These are phyloP conservation scores for Euphorbia peplus DNA, from an alignment of 345 rosid species.

Conservation along the genomic window DNA sequence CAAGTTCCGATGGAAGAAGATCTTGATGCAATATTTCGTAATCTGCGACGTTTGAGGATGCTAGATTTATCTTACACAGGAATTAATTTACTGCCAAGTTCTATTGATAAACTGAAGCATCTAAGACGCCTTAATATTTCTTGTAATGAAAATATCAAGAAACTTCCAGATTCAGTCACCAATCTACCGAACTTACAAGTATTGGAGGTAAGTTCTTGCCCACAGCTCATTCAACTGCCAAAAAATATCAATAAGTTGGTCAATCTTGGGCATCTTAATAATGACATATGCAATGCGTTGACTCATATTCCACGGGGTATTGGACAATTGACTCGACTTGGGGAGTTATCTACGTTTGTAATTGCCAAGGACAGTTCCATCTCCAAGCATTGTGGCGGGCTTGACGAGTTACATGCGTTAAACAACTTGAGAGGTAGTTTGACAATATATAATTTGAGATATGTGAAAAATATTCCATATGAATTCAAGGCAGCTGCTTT, in stretches of 20 bases:
- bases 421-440: constrained; percentile 8
- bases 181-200: constrained; percentile 18
- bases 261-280: neutral
- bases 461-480: neutral
- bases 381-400: neutral
- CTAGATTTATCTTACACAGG: neutral
- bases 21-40: neutral
- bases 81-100: neutral
- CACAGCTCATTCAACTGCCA: neutral
- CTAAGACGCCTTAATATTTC: constrained; percentile 25
- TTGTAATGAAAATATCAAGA: neutral
- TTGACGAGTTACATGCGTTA: neutral
- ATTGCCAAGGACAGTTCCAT: neutral
- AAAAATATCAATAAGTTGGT: neutral
- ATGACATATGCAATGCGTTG: neutral
- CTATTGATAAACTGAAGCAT: constrained; percentile 16
- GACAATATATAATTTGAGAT: neutral
- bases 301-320: constrained; percentile 7
- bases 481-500: constrained; percentile 9
- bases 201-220: neutral
- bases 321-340: constrained; percentile 8
- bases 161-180: constrained; percentile 15
- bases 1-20: neutral
- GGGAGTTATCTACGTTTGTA: constrained; percentile 1
- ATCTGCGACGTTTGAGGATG: neutral